Percentiles rank a stretch among this genome's conserved stretches.
Evolutionary conservation across 1,284 basidiomycete genomes (phyloP).

Genomic region (Gymnopus androsaceus): DNA sequence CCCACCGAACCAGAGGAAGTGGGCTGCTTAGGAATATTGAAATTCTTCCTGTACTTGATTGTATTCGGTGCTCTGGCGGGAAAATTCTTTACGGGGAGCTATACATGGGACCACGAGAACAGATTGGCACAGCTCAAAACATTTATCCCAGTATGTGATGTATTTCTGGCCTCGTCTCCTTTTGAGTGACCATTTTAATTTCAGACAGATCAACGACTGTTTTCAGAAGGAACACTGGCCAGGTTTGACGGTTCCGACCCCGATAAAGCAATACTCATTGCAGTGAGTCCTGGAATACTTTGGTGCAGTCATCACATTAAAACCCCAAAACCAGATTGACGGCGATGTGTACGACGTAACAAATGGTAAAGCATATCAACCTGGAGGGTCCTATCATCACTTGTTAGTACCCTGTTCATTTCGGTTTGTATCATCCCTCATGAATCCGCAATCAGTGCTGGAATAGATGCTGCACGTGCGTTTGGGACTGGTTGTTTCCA

Average conservation of each 20-base stretch:
- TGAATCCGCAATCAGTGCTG: slow-evolving; percentile 58
- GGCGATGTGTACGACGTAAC: slow-evolving; percentile 94
- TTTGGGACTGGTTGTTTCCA: slow-evolving; percentile 94
- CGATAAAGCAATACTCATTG: slow-evolving; percentile 80
- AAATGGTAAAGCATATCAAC: slow-evolving; percentile 80
- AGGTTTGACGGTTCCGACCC: slow-evolving; percentile 75
- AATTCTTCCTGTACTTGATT: slow-evolving; percentile 14
- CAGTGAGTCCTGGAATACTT: slow-evolving; percentile 49
- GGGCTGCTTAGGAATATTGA: slow-evolving; percentile 12
- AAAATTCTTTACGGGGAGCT: slow-evolving; percentile 19
- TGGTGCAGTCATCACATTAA: slow-evolving; percentile 17
- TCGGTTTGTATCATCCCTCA: background rate
- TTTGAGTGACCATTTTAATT: slow-evolving; percentile 18
- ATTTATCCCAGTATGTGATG: slow-evolving; percentile 66
- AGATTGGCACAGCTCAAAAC: slow-evolving; percentile 49
- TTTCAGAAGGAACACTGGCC: slow-evolving; percentile 71
- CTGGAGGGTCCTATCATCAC: slow-evolving; percentile 83
- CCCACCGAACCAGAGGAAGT: slow-evolving; percentile 40
- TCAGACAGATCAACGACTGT: slow-evolving; percentile 64
- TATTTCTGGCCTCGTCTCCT: slow-evolving; percentile 8
- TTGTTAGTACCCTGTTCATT: slow-evolving; percentile 56
- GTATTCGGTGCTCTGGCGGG: slow-evolving; percentile 14
- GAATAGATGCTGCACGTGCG: slow-evolving; percentile 84
- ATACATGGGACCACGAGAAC: slow-evolving; percentile 17
- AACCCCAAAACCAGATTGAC: slow-evolving; percentile 63